Percentiles rank a stretch among this genome's conserved stretches.
These are phyloP conservation scores for Fusarium sublunatum DNA, from an alignment of 2,329 filamentous ascomycete genomes.

Conservation along the genomic window DNA sequence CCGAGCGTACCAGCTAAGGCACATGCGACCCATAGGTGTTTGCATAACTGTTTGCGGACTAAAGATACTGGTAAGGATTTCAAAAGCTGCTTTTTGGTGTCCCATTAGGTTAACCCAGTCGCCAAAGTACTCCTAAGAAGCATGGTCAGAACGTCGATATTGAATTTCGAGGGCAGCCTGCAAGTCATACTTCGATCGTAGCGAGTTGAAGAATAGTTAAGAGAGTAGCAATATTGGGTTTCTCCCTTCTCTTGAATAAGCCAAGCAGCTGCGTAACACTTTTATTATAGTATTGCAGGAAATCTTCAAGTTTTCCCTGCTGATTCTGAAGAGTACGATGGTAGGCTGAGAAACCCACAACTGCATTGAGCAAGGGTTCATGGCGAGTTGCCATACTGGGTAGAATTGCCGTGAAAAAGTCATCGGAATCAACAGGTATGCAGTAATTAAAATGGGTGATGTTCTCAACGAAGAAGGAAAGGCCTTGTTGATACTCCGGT, in stretches of 20 bases:
- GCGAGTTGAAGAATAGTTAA: constrained; percentile 91
- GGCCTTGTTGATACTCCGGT: constrained; percentile 79
- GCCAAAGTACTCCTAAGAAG: constrained; percentile 83
- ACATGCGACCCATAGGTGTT: constrained; percentile 75
- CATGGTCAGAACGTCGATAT: constrained; percentile 19
- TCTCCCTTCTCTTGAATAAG: constrained; percentile 76
- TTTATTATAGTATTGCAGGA: constrained; percentile 90
- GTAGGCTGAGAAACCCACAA: constrained; percentile 90
- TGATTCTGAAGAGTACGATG: constrained; percentile 79
- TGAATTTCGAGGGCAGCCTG: constrained; percentile 14
- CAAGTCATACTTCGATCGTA: constrained; percentile 80
- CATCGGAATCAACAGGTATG: constrained; percentile 74
- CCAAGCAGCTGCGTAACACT: constrained; percentile 81
- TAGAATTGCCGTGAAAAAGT: constrained; percentile 79
- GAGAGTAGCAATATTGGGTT: constrained; percentile 78
- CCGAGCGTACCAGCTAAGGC: constrained; percentile 88
- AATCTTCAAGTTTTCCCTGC: constrained; percentile 79
- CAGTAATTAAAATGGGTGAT: constrained; percentile 87
- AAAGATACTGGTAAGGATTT: constrained; percentile 82
- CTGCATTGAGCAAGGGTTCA: constrained; percentile 84
- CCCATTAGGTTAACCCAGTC: constrained; percentile 95
- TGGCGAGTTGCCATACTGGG: constrained; percentile 77
- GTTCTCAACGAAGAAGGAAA: constrained; percentile 81
- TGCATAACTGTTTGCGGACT: constrained; percentile 79
- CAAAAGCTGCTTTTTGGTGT: constrained; percentile 89